Evolutionary conservation across 495 filamentous ascomycete species (phyloP), one percentile per base, ranked within the genome.

Genomic region (Hypoxylon lienhwacheense): DNA sequence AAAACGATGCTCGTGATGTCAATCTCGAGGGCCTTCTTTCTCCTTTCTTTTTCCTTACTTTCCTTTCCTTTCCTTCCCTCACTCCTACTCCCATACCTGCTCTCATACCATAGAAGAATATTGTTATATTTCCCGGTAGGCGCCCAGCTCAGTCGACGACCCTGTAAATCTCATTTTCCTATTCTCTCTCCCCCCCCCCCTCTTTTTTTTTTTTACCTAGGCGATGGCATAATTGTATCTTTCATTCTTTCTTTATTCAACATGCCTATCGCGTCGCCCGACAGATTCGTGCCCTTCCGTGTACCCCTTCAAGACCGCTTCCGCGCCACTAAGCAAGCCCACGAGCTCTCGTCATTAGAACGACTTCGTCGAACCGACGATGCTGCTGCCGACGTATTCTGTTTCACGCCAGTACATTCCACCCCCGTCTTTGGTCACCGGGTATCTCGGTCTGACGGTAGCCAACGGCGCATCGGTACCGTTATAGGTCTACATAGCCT

Each of bases 251-350:
- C 31, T 65, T 52, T 58, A 49, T 52, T 55, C 53, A 53, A 58
- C 34, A 67, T 67, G 56, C 66, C 64, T 65, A 53, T 58, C 55
- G 42, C 61, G 50, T 64, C 54, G 34, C 81, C 77, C 4, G 89
- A 95, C 64, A 79, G 89, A 17, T 95, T 90, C 64, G 83, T 91
- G 17, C 79, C 87, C 20, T 64, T 64, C 17, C 79, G 85, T 32
- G 41, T 59, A 31, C 56, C 73, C 5, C 68, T 74, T 19, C 63
- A 69, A 7, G 80, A 85, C 19, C 77, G 74, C 19, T 91, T 85
- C 62, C 84, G 76, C 51, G 66, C 85, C n/a, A 80, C 76, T 63
- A 91, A 88, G 68, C 67, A 73, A 34, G 72, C 81, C 2, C 68
- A 80, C 19, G 75, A 82, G 43, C 69, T 95, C 26, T 81, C 81